Conservation (phyloP, 2,329 filamentous ascomycete genomes). For the Colletotrichum lindemuthianum region DNA sequence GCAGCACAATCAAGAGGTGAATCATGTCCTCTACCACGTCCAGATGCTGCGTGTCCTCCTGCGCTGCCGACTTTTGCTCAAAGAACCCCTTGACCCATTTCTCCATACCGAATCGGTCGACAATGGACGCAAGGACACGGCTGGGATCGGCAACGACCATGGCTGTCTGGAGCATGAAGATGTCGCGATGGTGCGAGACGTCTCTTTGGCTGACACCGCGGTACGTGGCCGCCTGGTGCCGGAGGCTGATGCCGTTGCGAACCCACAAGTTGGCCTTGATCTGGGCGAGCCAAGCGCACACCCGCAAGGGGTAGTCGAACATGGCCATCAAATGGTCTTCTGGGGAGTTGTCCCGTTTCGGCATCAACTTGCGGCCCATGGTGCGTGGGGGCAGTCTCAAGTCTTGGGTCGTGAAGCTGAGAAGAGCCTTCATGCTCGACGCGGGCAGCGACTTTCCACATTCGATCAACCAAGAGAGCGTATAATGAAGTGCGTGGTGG, state of each 20-base stretch:
- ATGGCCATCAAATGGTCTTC: constrained; percentile 87
- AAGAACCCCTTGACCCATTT: constrained; percentile 89
- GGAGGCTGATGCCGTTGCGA: constrained; percentile 92
- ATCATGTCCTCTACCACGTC: constrained; percentile 97
- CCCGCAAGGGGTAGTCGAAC: constrained; percentile 92
- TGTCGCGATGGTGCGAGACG: constrained; percentile 92
- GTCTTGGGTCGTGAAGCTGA: constrained; percentile 78
- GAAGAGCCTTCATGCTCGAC: constrained; percentile 72
- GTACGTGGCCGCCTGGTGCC: constrained; percentile 95
- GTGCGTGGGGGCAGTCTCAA: constrained; percentile 72
- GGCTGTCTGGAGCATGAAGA: constrained; percentile 92
- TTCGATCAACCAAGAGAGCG: constrained; percentile 94
- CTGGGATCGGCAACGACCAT: constrained; percentile 86
- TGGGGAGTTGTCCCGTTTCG: constrained; percentile 65
- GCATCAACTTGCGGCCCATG: constrained; percentile 68
- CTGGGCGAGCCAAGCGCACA: constrained; percentile 96
- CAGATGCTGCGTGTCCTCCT: constrained; percentile 88
- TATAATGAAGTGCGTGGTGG: constrained; percentile 96
- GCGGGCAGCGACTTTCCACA: constrained; percentile 80
- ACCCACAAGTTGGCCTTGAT: constrained; percentile 99
- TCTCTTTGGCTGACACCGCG: constrained; percentile 89
- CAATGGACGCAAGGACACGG: constrained; percentile 85
- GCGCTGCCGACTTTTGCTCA: constrained; percentile 74
- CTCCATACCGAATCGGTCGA: constrained; percentile 90
- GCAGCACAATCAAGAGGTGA: constrained; percentile 87